Evolutionary conservation across 257 asterid genomes (phyloP), one percentile per base, ranked within the genome.

Genomic region (Solanum phureja): DNA sequence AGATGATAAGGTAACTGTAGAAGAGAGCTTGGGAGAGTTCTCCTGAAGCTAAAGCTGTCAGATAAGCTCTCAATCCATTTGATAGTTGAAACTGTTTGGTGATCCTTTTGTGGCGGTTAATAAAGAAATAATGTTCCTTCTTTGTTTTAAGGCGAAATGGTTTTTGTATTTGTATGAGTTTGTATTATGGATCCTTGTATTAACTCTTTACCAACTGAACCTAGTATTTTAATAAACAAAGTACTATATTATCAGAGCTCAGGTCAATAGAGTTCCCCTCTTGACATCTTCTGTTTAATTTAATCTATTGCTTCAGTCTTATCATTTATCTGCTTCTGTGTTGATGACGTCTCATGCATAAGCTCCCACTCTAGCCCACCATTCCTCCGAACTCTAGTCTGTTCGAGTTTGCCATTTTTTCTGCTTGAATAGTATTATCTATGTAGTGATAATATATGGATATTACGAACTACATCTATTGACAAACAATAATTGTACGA

Each of bases 1-100:
- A 97, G 98, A 95, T 88, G 99, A 97, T 88, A 95, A 93, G 87
- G 98, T 95, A 77, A 93, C 96, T 37, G 98, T 91, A 95, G 93
- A 97, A 93, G 90, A 92, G 95, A 90, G 97, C 95, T 85, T 92
- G 93, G 95, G 99, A 97, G 89, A 94, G 31, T 56, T 88, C 94
- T 6, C 93, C 96, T 11, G 98, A 97, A 95, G 99, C 98, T 89
- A 94, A 91, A 87, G 98, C 98, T 49, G 71, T 88, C 21, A 93
- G 98, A 92, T 98, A 96, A 6, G 98, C 98, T 93, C 94, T 96
- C 73, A 94, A 94, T 93, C 99, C 99, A 5, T 40, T 40, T 44
- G 52, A 0, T 44, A 44, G 52, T 44, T 11, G 52, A 44, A 44
- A 44, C 52, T 44, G 52, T 44, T 44, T 44, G 52, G 16, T 44